Conservation (phyloP, 2,329 filamentous ascomycete genomes). For the Plenodomus tracheiphilus region DNA sequence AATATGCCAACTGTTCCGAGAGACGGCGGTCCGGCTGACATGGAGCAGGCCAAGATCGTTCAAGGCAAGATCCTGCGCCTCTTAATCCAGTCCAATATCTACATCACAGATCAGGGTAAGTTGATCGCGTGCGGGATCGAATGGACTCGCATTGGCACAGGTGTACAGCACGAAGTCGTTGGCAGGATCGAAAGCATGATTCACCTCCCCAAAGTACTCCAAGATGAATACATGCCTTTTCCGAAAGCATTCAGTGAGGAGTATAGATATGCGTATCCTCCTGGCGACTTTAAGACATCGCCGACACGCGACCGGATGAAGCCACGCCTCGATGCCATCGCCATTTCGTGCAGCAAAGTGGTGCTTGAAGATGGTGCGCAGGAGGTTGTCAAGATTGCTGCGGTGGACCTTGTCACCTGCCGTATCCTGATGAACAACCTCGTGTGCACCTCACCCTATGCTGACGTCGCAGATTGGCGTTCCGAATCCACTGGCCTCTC, state of each 20-base stretch:
- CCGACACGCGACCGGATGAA: slow-evolving; percentile 12
- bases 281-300: slow-evolving; percentile 25
- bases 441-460: slow-evolving; percentile 29
- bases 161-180: slow-evolving; percentile 22
- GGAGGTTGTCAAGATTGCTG: slow-evolving; percentile 40
- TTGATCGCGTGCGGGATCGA: slow-evolving; percentile 25
- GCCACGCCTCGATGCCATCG: slow-evolving; percentile 24
- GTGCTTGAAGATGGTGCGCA: slow-evolving; percentile 20
- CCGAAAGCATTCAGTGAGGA: slow-evolving; percentile 31
- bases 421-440: slow-evolving; percentile 38
- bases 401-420: slow-evolving; percentile 35
- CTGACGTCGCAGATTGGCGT: slow-evolving; percentile 30
- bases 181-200: slow-evolving; percentile 29
- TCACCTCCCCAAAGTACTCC: slow-evolving; percentile 30
- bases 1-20: slow-evolving; percentile 1
- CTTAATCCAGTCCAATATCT: slow-evolving; percentile 32
- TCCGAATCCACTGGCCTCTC: slow-evolving; percentile 28
- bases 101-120: slow-evolving; percentile 29
- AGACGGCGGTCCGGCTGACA: slow-evolving; percentile 22
- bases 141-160: slow-evolving; percentile 31
- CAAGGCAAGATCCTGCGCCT: slow-evolving; percentile 30
- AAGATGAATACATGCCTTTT: slow-evolving; percentile 31
- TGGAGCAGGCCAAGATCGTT: slow-evolving; percentile 30
- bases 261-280: slow-evolving; percentile 18
- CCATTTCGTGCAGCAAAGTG: slow-evolving; percentile 34